Evolutionary conservation across 176 grass and related monocot genomes (phyloP).

Genomic region (Eleusine coracana): DNA sequence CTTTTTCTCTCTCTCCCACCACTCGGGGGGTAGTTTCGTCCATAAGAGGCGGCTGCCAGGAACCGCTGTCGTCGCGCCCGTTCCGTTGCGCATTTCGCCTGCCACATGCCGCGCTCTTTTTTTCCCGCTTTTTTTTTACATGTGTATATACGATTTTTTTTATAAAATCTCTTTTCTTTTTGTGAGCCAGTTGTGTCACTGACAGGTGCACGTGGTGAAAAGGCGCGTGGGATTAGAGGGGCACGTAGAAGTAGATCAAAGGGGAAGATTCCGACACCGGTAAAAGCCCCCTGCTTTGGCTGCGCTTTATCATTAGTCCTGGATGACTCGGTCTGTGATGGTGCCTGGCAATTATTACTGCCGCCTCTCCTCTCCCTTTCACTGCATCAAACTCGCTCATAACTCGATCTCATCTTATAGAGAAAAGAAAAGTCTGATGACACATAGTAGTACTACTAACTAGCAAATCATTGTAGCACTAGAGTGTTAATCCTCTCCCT

Average conservation of each 20-base stretch:
- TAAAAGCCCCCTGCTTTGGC: slow-evolving; percentile 10
- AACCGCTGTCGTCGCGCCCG: slow-evolving; percentile 19
- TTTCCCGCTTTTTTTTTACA: neutral
- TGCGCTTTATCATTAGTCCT: neutral
- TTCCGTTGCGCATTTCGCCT: slow-evolving; percentile 40
- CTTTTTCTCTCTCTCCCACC: neutral
- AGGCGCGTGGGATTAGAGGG: slow-evolving; percentile 20
- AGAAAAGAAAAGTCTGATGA: neutral
- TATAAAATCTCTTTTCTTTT: neutral
- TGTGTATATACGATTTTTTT: neutral
- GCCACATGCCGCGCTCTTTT: neutral
- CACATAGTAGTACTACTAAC: too few relatives aligned
- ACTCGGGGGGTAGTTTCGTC: neutral
- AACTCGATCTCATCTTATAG: neutral
- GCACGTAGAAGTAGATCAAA: neutral
- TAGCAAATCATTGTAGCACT: neutral
- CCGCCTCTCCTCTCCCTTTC: neutral
- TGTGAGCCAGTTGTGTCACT: slow-evolving; percentile 10
- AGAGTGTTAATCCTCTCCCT: neutral
- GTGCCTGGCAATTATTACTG: neutral
- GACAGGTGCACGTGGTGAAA: slow-evolving; percentile 32
- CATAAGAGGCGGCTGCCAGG: neutral
- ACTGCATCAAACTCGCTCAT: neutral
- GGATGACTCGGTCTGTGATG: neutral
- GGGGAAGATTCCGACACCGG: slow-evolving; percentile 21